phyloP scores from a whole-genome alignment of 2,329 filamentous ascomycete genomes.

The Verticillium longisporum region DNA sequence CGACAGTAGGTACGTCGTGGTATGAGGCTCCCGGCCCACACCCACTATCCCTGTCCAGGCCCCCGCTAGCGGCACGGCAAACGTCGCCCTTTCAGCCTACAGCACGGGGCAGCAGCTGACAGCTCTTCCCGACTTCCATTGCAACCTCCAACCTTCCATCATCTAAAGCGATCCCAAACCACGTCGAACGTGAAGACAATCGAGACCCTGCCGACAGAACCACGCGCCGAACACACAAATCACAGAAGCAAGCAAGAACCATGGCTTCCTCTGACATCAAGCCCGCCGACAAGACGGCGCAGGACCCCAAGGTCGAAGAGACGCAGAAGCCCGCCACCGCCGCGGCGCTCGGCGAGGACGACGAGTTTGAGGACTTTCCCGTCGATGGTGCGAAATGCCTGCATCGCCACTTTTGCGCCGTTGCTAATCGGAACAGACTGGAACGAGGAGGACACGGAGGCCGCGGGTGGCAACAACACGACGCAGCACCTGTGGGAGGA shows the following conservation, averaged over 20 bases:
- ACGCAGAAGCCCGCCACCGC: constrained; percentile 51
- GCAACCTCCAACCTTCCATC: neutral
- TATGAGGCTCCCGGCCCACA: neutral
- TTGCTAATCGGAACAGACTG: constrained; percentile 57
- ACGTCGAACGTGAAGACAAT: neutral
- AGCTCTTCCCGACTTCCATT: neutral
- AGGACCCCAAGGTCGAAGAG: constrained; percentile 32
- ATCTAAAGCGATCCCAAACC: neutral
- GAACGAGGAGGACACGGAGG: constrained; percentile 85
- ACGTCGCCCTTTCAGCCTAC: neutral
- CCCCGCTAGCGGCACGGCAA: neutral
- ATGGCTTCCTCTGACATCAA: constrained; percentile 22
- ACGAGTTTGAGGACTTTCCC: constrained; percentile 98
- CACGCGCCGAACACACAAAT: neutral
- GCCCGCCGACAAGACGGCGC: constrained; percentile 19
- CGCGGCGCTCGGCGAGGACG: constrained; percentile 82
- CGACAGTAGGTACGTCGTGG: too few relatives aligned
- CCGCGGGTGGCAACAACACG: constrained; percentile 60
- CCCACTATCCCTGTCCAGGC: neutral
- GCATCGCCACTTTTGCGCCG: neutral
- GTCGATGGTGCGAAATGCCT: constrained; percentile 64
- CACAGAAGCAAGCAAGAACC: neutral
- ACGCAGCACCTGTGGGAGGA: constrained; percentile 91
- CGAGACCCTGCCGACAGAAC: neutral
- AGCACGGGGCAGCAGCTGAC: neutral